phyloP scores from a whole-genome alignment of 177 flowering plant genomes.

The Telopea speciosissima region DNA sequence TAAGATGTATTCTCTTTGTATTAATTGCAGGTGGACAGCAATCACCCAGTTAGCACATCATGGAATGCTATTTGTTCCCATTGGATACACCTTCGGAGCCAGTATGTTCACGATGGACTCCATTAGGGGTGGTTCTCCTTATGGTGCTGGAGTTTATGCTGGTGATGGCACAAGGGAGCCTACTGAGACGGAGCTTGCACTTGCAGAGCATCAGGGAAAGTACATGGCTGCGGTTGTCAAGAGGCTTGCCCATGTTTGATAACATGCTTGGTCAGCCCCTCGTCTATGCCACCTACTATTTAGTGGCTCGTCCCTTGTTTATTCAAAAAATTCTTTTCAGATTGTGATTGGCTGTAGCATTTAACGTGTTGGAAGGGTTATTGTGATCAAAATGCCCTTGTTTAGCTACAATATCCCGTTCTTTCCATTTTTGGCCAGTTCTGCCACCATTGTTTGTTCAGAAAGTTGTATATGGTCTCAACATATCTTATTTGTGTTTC shows the following conservation, averaged over 20 bases:
- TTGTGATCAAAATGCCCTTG: slow-evolving; percentile 1
- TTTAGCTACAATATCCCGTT: neutral
- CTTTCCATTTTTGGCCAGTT: slow-evolving; percentile 2
- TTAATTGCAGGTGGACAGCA: slow-evolving; percentile 49
- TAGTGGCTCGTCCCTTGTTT: neutral
- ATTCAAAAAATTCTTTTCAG: neutral
- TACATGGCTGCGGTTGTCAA: slow-evolving; percentile 48
- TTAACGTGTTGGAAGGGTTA: neutral
- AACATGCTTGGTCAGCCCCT: neutral
- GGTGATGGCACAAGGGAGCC: slow-evolving; percentile 53
- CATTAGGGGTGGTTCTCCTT: slow-evolving; percentile 51
- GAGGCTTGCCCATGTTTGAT: slow-evolving; percentile 29
- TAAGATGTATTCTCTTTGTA: neutral
- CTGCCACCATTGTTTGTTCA: slow-evolving; percentile 12
- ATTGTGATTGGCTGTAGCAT: slow-evolving; percentile 15
- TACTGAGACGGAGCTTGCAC: slow-evolving; percentile 43
- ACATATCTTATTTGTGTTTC: slow-evolving; percentile 2
- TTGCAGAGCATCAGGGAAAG: slow-evolving; percentile 54
- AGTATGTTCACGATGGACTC: slow-evolving; percentile 51
- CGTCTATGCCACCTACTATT: neutral
- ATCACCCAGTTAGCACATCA: slow-evolving; percentile 51
- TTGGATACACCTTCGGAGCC: slow-evolving; percentile 57
- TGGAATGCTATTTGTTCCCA: slow-evolving; percentile 54
- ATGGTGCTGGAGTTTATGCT: slow-evolving; percentile 48
- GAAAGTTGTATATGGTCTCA: slow-evolving; percentile 16